Conservation (phyloP, 2,329 filamentous ascomycete genomes). For the Clonostachys solani region DNA sequence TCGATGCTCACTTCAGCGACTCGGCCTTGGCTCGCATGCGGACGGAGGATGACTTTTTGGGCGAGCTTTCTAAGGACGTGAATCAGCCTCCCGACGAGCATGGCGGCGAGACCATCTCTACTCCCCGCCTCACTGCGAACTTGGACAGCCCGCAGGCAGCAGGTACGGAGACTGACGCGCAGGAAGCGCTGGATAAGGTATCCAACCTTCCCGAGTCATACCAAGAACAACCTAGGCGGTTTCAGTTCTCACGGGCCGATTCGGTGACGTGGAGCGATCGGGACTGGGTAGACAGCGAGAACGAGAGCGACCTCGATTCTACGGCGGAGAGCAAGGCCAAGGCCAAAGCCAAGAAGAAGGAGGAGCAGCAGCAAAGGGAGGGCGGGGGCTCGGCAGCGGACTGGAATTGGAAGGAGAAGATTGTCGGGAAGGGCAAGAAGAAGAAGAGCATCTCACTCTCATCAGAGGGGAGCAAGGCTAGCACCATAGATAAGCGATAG, state of each 20-base stretch:
- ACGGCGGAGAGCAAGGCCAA: constrained; percentile 8
- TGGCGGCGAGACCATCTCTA: constrained; percentile 58
- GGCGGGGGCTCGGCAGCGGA: constrained; percentile 16
- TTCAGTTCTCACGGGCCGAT: constrained; percentile 30
- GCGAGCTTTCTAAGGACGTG: constrained; percentile 64
- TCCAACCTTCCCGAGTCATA: constrained; percentile 33
- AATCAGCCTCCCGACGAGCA: constrained; percentile 51
- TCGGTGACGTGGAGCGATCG: constrained; percentile 63
- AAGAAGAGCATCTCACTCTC: neutral
- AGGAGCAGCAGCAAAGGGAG: constrained; percentile 10
- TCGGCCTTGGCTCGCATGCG: constrained; percentile 54
- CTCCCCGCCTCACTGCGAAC: constrained; percentile 2
- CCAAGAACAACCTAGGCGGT: neutral
- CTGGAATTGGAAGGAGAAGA: constrained; percentile 53
- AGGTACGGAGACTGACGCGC: constrained; percentile 18
- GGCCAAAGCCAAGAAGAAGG: constrained; percentile 10
- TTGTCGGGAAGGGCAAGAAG: constrained; percentile 37
- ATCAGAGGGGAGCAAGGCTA: too few relatives aligned
- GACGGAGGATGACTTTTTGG: constrained; percentile 62
- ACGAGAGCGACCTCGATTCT: constrained; percentile 33
- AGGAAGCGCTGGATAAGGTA: constrained; percentile 37
- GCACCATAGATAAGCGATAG: too few relatives aligned
- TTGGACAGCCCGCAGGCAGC: constrained; percentile 3
- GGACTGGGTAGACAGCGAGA: constrained; percentile 54
- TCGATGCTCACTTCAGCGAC: constrained; percentile 90